Conservation (phyloP, 2,329 filamentous ascomycete genomes). For the Xylariaceae sp. region DNA sequence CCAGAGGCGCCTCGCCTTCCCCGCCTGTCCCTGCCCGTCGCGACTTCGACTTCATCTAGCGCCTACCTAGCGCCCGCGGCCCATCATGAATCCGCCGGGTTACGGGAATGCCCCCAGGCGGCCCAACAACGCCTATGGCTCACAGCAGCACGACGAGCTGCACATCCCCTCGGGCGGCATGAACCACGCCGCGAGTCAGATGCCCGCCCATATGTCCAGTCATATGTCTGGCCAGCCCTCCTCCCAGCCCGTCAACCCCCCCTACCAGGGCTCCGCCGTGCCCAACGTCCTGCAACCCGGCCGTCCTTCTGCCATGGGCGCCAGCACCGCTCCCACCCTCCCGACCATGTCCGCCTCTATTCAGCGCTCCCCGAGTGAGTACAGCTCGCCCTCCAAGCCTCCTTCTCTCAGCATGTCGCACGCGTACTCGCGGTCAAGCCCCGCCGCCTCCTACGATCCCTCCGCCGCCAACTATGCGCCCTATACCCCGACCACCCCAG, state of each 20-base stretch:
- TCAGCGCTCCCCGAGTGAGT: constrained; percentile 37
- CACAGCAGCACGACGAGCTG: constrained; percentile 50
- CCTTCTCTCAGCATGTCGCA: constrained; percentile 65
- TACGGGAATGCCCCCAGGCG: constrained; percentile 37
- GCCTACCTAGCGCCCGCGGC: neutral
- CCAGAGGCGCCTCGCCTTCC: no score
- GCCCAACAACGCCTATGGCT: constrained; percentile 36
- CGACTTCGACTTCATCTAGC: neutral
- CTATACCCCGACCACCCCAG: constrained; percentile 64
- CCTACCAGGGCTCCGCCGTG: constrained; percentile 45
- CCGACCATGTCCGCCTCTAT: constrained; percentile 46
- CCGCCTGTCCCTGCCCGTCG: no score
- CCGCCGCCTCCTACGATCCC: constrained; percentile 58
- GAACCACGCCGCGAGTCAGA: constrained; percentile 39
- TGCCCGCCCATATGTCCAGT: constrained; percentile 48
- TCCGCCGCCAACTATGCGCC: constrained; percentile 51
- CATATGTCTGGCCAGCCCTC: constrained; percentile 38
- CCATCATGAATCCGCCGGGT: constrained; percentile 38
- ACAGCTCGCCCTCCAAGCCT: constrained; percentile 58
- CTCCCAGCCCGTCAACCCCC: constrained; percentile 36
- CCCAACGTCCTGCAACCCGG: constrained; percentile 61
- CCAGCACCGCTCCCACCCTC: constrained; percentile 45
- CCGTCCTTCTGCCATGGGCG: constrained; percentile 38
- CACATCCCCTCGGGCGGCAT: constrained; percentile 48
- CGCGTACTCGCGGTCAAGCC: constrained; percentile 82